Percentiles rank a stretch among this genome's conserved stretches.
phyloP scores from a whole-genome alignment of 148 eudicot species.

The Vaccinium macrocarpon region DNA sequence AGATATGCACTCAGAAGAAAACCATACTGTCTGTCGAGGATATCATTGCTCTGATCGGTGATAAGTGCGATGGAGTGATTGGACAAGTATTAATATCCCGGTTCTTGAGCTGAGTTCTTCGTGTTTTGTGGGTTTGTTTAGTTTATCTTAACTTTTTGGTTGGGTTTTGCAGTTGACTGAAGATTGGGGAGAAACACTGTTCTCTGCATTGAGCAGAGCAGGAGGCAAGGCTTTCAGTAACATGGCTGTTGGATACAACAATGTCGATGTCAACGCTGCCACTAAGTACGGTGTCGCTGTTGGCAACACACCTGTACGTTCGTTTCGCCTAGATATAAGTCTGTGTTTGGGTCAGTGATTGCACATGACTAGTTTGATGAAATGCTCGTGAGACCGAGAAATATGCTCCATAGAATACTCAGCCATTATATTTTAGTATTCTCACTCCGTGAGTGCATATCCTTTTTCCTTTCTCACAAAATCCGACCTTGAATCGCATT shows the following conservation, averaged over 20 bases:
- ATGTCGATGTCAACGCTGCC: conserved; percentile 90
- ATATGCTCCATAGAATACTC: background rate
- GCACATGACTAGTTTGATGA: background rate
- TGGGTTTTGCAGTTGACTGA: conserved; percentile 69
- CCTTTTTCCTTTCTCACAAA: background rate
- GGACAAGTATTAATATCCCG: conserved; percentile 59
- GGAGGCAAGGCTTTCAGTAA: conserved; percentile 98
- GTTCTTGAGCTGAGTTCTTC: background rate
- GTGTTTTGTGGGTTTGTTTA: background rate
- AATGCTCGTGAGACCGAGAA: background rate
- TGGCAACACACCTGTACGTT: conserved; percentile 95
- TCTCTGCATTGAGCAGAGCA: conserved; percentile 92
- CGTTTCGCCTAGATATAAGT: background rate
- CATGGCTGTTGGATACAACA: conserved; percentile 99
- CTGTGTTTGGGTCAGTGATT: background rate
- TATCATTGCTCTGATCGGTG: conserved; percentile 82
- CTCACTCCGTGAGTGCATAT: background rate
- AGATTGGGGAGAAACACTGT: conserved; percentile 96
- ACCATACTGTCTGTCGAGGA: conserved; percentile 95
- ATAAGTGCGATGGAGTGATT: conserved; percentile 94
- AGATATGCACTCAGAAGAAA: conserved; percentile 93
- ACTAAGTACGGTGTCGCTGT: conserved; percentile 93
- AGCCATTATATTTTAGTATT: background rate
- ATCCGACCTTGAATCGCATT: background rate
- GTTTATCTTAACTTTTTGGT: background rate